Evolutionary conservation across 2,329 filamentous ascomycete genomes (phyloP).

Genomic region (Ambrosiella cleistominuta): DNA sequence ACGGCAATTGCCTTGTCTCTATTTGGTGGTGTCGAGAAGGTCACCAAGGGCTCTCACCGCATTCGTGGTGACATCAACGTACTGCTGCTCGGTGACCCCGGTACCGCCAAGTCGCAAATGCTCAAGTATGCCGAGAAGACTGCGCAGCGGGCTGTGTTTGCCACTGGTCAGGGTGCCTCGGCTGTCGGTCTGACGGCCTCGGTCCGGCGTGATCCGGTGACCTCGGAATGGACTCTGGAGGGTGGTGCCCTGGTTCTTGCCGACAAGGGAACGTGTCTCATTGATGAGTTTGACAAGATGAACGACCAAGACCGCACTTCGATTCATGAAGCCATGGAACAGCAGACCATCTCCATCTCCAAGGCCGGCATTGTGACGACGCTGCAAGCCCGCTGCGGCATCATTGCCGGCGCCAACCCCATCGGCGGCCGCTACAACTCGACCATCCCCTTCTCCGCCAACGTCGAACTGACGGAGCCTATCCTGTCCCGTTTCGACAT

Average conservation of each 20-base stretch:
- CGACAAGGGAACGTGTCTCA: slow-evolving; percentile 85
- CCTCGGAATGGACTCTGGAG: slow-evolving; percentile 93
- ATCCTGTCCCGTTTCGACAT: slow-evolving; percentile 98
- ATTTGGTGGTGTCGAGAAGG: slow-evolving; percentile 87
- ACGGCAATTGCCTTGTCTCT: slow-evolving; percentile 86
- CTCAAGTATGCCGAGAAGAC: slow-evolving; percentile 97
- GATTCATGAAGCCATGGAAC: slow-evolving; percentile 99
- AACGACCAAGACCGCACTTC: slow-evolving; percentile 96
- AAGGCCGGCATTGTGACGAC: slow-evolving; percentile 98
- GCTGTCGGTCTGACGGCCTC: slow-evolving; percentile 95
- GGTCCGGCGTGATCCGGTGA: slow-evolving; percentile 86
- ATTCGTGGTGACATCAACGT: slow-evolving; percentile 98
- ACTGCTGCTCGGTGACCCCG: slow-evolving; percentile 84
- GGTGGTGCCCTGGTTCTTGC: slow-evolving; percentile 89
- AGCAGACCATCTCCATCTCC: slow-evolving; percentile 97
- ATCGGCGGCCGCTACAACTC: slow-evolving; percentile 94
- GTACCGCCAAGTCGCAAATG: slow-evolving; percentile 94
- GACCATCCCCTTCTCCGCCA: slow-evolving; percentile 86
- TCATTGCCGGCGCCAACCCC: slow-evolving; percentile 92
- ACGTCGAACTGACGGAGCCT: slow-evolving; percentile 91
- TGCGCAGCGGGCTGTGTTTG: slow-evolving; percentile 89
- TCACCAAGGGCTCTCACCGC: slow-evolving; percentile 70
- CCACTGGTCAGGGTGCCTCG: slow-evolving; percentile 90
- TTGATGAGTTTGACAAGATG: slow-evolving; percentile 99
- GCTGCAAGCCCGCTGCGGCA: slow-evolving; percentile 83